A percentile compares a stretch with the other conserved stretches of the same genome.
Conservation (phyloP, 352 stramenopile species). For the Pythium dissotocum region DNA sequence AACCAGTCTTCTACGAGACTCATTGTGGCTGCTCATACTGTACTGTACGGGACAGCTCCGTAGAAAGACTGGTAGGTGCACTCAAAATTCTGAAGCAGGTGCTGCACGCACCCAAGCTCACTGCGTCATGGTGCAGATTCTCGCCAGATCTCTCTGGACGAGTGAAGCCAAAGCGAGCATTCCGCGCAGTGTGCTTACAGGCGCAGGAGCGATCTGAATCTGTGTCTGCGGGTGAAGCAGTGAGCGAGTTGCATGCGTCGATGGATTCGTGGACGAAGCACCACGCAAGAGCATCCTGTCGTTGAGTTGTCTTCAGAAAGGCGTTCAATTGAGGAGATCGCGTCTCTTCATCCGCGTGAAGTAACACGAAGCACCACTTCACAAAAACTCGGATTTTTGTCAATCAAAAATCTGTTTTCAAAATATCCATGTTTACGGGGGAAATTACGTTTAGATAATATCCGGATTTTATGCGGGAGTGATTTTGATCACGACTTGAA, state of each 20-base stretch:
- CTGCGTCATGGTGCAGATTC: too few species aligned
- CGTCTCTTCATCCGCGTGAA: neutral
- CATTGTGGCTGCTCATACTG: neutral
- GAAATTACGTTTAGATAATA: neutral
- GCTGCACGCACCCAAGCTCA: neutral
- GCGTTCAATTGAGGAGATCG: conserved; percentile 1
- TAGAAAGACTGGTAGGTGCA: conserved; percentile 1
- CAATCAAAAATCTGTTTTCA: neutral
- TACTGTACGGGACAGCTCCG: neutral
- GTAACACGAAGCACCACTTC: conserved; percentile 2
- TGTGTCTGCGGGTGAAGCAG: neutral
- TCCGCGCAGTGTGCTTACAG: too few species aligned
- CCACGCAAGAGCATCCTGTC: neutral
- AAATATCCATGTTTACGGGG: neutral
- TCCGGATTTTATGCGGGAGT: neutral
- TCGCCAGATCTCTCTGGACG: too few species aligned
- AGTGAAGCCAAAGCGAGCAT: too few species aligned
- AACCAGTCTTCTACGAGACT: neutral
- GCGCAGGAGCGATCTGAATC: neutral
- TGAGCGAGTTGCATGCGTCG: neutral
- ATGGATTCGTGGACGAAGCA: neutral
- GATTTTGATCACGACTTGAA: neutral
- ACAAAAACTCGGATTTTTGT: neutral
- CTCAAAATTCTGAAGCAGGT: conserved; percentile 9
- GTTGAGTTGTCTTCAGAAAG: neutral